Evolutionary conservation across 2,329 filamentous ascomycete genomes (phyloP), one percentile per base, ranked within the genome.

Genomic region (Fonsecaea erecta): DNA sequence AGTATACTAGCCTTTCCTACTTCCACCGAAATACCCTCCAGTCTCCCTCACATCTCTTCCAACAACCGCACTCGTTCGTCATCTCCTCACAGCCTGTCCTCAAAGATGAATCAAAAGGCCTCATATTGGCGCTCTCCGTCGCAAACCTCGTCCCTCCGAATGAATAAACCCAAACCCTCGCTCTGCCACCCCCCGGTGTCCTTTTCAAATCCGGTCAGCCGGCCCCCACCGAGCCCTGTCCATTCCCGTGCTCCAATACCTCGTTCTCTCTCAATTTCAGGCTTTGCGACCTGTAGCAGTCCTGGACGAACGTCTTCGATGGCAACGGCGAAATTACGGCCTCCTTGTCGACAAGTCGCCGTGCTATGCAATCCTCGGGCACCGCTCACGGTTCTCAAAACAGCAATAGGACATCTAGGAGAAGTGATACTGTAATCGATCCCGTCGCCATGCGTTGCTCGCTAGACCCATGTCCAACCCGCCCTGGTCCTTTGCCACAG

Each of bases 401-500:
- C 3, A 37, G 37, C 37, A 18, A 26, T 3, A 28, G n/a, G 57
- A 18, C 43, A 60, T 35, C 32, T 26, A 26, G 34, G 32, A 21
- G 34, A 43, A 21, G 21, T 62, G 48, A 58, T 56, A 37, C 46
- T 52, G 63, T 65, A 53, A 62, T 58, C 53, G 21, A 37, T 43
- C 35, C 46, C 14, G n/a, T 55, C 53, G 18, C 43, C 46, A 37
- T 32, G 11, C 28, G 26, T 16, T 35, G 24, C 14, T 37, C 18
- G 54, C 55, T 57, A 26, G 55, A 21, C 53, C 58, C 54, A 51
- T 30, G 43, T n/a, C 43, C 43, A 35, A 56, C 52, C 11, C 21
- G 48, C 21, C 28, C 7, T 57, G 18, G n/a, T 37, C 54, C 43
- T 52, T 66, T 60, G 64, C 64, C 64, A 66, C 64, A 62, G 32